phyloP scores from a whole-genome alignment of 192 early-diverging fungal genomes.

The Backusella parvicylindrica region DNA sequence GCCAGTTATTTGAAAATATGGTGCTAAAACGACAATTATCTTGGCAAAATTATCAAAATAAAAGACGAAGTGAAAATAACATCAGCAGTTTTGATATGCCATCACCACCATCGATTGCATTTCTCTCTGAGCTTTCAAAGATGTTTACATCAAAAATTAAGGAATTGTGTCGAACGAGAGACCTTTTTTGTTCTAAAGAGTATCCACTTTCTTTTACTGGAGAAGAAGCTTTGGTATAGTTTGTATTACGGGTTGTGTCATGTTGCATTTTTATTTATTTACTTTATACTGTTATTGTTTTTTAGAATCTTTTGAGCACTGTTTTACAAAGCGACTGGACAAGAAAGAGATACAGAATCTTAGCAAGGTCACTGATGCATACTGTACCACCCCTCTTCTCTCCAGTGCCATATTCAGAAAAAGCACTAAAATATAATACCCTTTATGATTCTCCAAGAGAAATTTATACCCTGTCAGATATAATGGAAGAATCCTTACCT shows the following conservation, averaged over 20 bases:
- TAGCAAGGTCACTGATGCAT: conserved; percentile 23
- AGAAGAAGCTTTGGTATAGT: conserved; percentile 33
- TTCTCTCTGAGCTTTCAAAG: background rate
- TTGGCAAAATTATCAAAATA: conserved; percentile 1
- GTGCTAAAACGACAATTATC: background rate
- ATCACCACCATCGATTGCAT: background rate
- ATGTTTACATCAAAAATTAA: conserved; percentile 7
- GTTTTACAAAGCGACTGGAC: background rate
- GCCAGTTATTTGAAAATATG: background rate
- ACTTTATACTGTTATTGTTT: background rate
- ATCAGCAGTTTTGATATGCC: background rate
- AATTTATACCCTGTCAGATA: conserved; percentile 23
- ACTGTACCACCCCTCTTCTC: conserved; percentile 19
- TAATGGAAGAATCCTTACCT: background rate
- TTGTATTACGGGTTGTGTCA: background rate
- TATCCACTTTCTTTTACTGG: conserved; percentile 37
- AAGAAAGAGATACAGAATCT: conserved; percentile 1
- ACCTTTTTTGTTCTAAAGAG: conserved; percentile 25
- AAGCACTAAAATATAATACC: conserved; percentile 20
- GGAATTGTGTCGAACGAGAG: background rate
- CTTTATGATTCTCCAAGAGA: conserved; percentile 27
- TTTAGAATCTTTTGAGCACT: background rate
- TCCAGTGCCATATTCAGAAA: conserved; percentile 27
- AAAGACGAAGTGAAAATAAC: background rate
- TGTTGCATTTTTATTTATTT: conserved; percentile 10